Conservation (phyloP, 805 yeast genomes). For the Sungouiozyma ichnusensis region DNA sequence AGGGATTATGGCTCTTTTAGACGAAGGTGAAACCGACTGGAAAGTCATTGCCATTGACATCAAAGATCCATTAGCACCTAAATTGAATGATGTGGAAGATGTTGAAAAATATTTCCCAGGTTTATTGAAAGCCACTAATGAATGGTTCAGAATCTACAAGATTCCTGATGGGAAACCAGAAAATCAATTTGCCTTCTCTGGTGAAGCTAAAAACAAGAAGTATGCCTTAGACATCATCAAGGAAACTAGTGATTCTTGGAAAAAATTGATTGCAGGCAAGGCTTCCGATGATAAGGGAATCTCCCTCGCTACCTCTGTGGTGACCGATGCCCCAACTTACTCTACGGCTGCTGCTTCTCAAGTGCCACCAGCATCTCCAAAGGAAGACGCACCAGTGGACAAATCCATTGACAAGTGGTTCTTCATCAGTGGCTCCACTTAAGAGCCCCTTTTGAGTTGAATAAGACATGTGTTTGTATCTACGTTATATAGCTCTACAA, state of each 20-base stretch:
- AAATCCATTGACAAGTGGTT: constrained; percentile 97
- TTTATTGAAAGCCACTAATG: constrained; percentile 82
- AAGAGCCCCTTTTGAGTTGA: constrained; percentile 6
- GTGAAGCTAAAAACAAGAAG: constrained; percentile 77
- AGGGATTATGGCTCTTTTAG: constrained; percentile 90
- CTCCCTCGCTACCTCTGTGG: constrained; percentile 66
- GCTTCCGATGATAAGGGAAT: constrained; percentile 52
- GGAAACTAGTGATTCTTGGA: constrained; percentile 83
- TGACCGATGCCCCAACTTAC: constrained; percentile 45
- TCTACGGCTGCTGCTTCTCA: constrained; percentile 36
- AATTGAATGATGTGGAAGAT: constrained; percentile 83
- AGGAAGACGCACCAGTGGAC: constrained; percentile 89
- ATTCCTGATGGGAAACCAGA: constrained; percentile 96
- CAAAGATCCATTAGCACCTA: constrained; percentile 80
- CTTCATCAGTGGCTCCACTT: constrained; percentile 78
- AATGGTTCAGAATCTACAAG: constrained; percentile 98
- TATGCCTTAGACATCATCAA: constrained; percentile 77
- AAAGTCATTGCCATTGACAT: constrained; percentile 83
- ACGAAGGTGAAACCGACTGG: constrained; percentile 88
- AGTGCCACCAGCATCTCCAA: constrained; percentile 61
- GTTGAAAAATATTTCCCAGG: constrained; percentile 88
- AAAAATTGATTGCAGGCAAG: constrained; percentile 57
- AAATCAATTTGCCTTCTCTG: constrained; percentile 94
- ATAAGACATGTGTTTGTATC: neutral
- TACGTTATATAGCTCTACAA: no score